phyloP scores from a whole-genome alignment of 2,329 filamentous ascomycete genomes.

The Sporothrix variecibatus region DNA sequence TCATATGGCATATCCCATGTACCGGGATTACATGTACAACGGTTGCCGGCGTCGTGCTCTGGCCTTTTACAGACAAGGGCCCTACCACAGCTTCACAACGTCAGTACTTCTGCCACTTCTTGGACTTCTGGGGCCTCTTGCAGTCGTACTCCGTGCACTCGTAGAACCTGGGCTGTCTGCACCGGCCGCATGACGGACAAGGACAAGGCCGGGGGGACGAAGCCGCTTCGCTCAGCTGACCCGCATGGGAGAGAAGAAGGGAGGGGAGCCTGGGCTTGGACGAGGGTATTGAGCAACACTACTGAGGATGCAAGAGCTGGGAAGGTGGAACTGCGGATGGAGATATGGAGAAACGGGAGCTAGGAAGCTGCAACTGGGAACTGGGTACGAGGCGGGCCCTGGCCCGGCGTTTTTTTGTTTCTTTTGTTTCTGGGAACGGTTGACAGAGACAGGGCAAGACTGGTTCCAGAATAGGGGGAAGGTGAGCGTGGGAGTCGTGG shows the following conservation, averaged over 20 bases:
- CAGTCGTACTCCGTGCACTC: constrained; percentile 5
- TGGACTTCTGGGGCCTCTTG: background rate
- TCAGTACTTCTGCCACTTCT: background rate
- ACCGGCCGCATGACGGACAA: constrained; percentile 16
- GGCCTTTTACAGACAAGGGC: background rate
- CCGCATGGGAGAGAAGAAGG: background rate
- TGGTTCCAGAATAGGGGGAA: constrained; percentile 6
- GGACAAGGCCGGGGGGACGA: constrained; percentile 8
- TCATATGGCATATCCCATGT: background rate
- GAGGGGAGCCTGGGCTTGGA: background rate
- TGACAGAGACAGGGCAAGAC: background rate
- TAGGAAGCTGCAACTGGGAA: background rate
- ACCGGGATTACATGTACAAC: constrained; percentile 4
- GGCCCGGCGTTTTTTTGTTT: background rate
- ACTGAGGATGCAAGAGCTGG: background rate
- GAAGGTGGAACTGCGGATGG: background rate
- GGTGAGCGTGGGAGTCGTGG: background rate
- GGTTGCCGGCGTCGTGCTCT: background rate
- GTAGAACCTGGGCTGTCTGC: constrained; percentile 7
- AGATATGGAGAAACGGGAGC: background rate
- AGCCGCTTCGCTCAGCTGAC: constrained; percentile 19
- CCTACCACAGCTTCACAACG: background rate
- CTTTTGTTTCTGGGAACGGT: background rate
- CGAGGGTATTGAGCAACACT: background rate
- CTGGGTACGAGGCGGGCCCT: background rate